phyloP scores from a whole-genome alignment of 345 rosid genomes.

The Aquilaria malaccensis region DNA sequence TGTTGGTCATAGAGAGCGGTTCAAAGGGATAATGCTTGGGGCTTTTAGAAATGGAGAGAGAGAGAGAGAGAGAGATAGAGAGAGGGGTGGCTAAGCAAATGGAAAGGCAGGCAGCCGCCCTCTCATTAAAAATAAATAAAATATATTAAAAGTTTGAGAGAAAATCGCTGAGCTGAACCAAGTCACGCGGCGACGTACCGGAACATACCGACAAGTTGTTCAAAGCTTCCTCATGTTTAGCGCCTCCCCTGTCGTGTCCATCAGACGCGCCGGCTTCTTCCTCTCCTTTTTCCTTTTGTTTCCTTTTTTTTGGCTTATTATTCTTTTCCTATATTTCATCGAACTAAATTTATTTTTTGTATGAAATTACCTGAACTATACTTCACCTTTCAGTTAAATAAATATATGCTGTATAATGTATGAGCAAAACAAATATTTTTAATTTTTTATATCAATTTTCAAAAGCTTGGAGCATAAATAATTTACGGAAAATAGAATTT shows the following conservation, averaged over 20 bases:
- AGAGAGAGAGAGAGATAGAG: background rate
- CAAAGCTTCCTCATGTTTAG: constrained; percentile 4
- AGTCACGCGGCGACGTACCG: constrained; percentile 30
- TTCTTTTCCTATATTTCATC: too few species aligned
- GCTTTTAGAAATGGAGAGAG: background rate
- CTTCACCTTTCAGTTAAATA: too few species aligned
- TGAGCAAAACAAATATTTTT: too few species aligned
- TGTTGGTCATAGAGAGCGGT: constrained; percentile 26
- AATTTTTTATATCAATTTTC: too few species aligned
- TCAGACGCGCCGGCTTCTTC: constrained; percentile 8
- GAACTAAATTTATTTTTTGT: too few species aligned
- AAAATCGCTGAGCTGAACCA: constrained; percentile 19
- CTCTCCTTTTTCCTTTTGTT: too few species aligned
- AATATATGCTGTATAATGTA: too few species aligned
- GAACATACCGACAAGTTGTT: constrained; percentile 34
- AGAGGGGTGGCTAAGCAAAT: background rate
- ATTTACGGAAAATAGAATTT: too few species aligned
- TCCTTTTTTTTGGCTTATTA: too few species aligned
- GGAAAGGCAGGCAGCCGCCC: constrained; percentile 1
- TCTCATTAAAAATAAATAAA: background rate
- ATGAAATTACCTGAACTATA: too few species aligned
- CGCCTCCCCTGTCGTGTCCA: background rate
- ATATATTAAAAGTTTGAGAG: too few species aligned
- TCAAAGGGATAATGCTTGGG: constrained; percentile 13
- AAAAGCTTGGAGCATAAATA: too few species aligned